Percentiles rank a stretch among this genome's conserved stretches.
Evolutionary conservation across 345 rosid genomes (phyloP).

Genomic region (Linum trigynum): DNA sequence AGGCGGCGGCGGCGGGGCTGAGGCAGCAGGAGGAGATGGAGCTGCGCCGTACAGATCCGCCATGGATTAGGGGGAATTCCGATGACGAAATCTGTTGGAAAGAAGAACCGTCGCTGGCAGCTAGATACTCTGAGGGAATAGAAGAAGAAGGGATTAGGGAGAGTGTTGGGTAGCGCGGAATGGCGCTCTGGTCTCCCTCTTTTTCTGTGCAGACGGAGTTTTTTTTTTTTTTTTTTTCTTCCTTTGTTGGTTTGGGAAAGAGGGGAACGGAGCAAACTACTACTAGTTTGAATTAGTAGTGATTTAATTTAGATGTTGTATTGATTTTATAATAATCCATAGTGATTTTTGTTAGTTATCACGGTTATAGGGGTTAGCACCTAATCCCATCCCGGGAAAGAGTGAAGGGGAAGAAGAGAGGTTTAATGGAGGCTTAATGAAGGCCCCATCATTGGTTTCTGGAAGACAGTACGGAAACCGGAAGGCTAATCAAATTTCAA

Average conservation of each 20-base stretch:
- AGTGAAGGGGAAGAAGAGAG: neutral
- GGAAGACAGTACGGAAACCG: neutral
- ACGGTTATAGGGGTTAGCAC: too few relatives aligned
- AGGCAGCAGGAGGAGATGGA: slow-evolving; percentile 27
- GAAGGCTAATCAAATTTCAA: neutral
- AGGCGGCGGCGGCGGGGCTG: slow-evolving; percentile 20
- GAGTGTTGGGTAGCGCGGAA: neutral
- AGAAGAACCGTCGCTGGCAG: neutral
- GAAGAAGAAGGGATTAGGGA: neutral
- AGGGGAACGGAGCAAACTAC: too few relatives aligned
- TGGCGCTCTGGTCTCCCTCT: neutral
- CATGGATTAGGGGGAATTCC: slow-evolving; percentile 17
- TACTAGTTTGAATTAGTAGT: too few relatives aligned
- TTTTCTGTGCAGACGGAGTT: neutral
- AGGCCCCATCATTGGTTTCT: neutral
- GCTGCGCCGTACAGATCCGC: slow-evolving; percentile 48
- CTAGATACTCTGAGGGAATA: neutral
- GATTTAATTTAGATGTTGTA: too few relatives aligned
- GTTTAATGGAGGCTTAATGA: neutral
- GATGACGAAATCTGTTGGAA: too few relatives aligned
- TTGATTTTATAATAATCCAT: too few relatives aligned
- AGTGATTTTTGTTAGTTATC: too few relatives aligned
- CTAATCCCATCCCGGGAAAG: too few relatives aligned
- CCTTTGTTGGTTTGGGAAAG: neutral
- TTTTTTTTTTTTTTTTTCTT: too few relatives aligned